Base-by-base conservation (phyloP, 129 eudicot genomes). In the Deinandra increscens region DNA sequence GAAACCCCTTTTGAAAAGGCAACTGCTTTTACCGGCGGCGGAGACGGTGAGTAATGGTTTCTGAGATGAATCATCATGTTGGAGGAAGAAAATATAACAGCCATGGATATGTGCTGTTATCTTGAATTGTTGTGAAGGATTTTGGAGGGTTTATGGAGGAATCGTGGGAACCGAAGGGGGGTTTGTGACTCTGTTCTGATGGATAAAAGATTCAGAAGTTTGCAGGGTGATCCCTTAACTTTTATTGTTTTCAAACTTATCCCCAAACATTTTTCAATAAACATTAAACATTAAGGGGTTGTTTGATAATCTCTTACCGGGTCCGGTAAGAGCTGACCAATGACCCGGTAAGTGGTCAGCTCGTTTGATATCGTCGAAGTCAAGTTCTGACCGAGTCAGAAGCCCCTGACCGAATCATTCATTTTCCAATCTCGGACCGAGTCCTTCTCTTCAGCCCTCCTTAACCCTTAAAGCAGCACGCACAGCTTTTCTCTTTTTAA, bases 51-150 rank as follows among this genome's bases (percentile, higher is more conserved):
- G 46, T n/a, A 10, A 37, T 49, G 71, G 37, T 69, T 69, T 49
- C 75, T 69, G 14, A 76, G 31, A 6, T 48, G 65, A 46, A 26
- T 50, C 15, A 76, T 60, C 71, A 76, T 69, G 41, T 69, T 69
- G 3, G 71, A 69, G 15, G 70, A 76, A 5, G 81, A 76, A 50
- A 31, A 69, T 51, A 77, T 18, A 26, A 77, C 31, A 10, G 81
- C 81, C 81, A 77, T 77, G 33, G 45, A 62, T 60, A 34, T 19
- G 59, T n/a, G n/a, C n/a, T n/a, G n/a, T 4, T 43, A 59, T 15
- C 15, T 12, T 22, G 46, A 49, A 68, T 46, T 48, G 19, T 38
- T 60, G 5, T 8, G 26, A 36, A 11, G 3, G 66, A 61, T 9
- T 45, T 33, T 13, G 6, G 59, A 72, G 72, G 79, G 60, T 61